Base-by-base conservation (phyloP, 2,329 filamentous ascomycete genomes). In the Colletotrichum sidae region DNA sequence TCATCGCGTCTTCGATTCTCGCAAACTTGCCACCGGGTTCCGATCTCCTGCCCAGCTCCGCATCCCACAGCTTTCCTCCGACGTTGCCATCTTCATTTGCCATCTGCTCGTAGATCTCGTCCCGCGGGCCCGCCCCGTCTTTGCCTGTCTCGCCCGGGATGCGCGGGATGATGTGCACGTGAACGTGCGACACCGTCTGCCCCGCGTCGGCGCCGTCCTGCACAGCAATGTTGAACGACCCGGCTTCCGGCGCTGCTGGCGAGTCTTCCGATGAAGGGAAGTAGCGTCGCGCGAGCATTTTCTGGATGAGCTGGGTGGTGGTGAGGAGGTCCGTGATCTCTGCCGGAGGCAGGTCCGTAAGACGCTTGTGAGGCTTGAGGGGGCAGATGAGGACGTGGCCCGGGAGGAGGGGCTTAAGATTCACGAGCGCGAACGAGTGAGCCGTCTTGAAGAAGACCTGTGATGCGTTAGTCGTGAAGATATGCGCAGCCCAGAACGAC, bases 321-420 rank as follows among this genome's bases (percentile, higher is more conserved):
- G 86, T 77, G 80, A 97, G 97, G 25, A 99, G 87, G 76, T 99
- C 95, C 35, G 81, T 78, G 37, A 93, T 87, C 80, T 97, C 94
- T 15, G 83, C 81, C 0, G 84, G 72, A 0, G 88, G 87, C 52
- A 97, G 87, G 75, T 96, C 92, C 55, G 89, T 87, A 60, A 98
- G 85, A 54, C 93, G 92, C 52, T 85, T 87, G 70, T 94, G 90
- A 35, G 82, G 79, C 39, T 84, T 84, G 17, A 88, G 85, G 0
- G 96, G 93, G 70, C 92, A 97, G 67, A 99, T 87, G 38, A 99
- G 91, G 67, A 98, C 90, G 81, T 99, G 96, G 62, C 96, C 96
- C 0, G 94, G 94, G 2, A 97, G 86, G 42, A 99, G 87, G 33
- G 96, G 96, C 80, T 97, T 97, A 76, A 98, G 88, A 80, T 99